A percentile compares a stretch with the other conserved stretches of the same genome.
Conservation (phyloP, 2,329 filamentous ascomycete genomes). For the Coniochaeta ligniaria region DNA sequence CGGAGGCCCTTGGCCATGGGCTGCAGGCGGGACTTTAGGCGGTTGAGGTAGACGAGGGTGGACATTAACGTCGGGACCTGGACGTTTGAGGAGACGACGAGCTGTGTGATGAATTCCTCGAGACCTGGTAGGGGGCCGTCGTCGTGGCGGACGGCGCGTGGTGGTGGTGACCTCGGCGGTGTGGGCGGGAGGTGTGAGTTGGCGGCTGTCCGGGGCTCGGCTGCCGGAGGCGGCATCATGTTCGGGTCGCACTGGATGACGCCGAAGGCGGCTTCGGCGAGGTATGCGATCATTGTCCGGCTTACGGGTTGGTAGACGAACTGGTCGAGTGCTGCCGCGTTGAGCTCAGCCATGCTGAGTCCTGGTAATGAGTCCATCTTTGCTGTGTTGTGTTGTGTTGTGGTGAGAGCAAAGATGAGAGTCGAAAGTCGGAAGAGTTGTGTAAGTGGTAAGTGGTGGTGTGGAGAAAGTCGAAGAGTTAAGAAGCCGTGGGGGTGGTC, state of each 20-base stretch:
- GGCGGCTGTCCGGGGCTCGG: constrained; percentile 17
- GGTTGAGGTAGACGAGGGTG: constrained; percentile 84
- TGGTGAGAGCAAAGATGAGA: neutral
- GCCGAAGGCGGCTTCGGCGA: constrained; percentile 65
- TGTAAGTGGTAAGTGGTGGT: neutral
- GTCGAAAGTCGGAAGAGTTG: neutral
- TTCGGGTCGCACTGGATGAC: constrained; percentile 73
- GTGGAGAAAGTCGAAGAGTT: constrained; percentile 1
- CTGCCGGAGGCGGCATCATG: constrained; percentile 40
- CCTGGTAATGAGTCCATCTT: constrained; percentile 38
- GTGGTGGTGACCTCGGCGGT: constrained; percentile 42
- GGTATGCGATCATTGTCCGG: constrained; percentile 69
- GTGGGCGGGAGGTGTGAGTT: constrained; percentile 34
- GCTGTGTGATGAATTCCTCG: constrained; percentile 84
- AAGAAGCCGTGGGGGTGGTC: neutral
- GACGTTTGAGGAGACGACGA: constrained; percentile 89
- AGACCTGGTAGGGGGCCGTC: constrained; percentile 64
- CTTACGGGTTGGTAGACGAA: constrained; percentile 74
- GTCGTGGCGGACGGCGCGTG: constrained; percentile 33
- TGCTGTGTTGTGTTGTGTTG: constrained; percentile 12
- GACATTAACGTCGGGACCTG: constrained; percentile 98
- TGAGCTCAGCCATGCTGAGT: constrained; percentile 49
- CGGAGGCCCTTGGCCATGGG: constrained; percentile 93
- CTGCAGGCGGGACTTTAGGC: constrained; percentile 77
- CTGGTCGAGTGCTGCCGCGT: constrained; percentile 69